Base-by-base conservation (phyloP, 805 yeast genomes). In the Ogataea parapolymorpha region DNA sequence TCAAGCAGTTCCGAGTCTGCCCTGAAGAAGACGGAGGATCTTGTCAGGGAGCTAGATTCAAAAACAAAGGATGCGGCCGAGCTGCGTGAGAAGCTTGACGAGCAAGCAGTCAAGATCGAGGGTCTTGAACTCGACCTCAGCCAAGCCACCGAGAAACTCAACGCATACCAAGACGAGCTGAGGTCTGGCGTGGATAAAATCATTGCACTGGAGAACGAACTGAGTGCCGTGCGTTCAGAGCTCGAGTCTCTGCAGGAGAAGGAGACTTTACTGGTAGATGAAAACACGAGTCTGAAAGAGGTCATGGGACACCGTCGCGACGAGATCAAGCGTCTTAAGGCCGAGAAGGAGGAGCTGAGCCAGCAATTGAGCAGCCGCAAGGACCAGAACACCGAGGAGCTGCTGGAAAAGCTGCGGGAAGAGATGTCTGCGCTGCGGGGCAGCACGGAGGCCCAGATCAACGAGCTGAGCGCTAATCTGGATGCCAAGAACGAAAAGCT, bases 41-140 rank as follows among this genome's bases (percentile, higher is more conserved):
- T 52, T 46, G 49, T 45, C 13, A 51, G 24, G 31, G 51, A 56
- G 24, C 31, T 48, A 18, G 48, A 49, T 7, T 42, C 40, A 24
- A 46, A 44, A 29, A 32, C 16, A 7, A 22, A 29, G 10, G 44
- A 36, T 18, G 29, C 23, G 18, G 11, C 35, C 22, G 20, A 47
- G 34, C 40, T 48, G 18, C 27, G 53, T 37, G 45, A 50, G 16
- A 13, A 25, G 2, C 8, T 37, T 26, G 26, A 17, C 23, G 48
- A 43, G 26, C 38, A 32, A 13, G 22, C 48, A 24, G 29, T 41
- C 14, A 41, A 45, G 20, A 32, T 51, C 6, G 48, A 42, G 22
- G 14, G 43, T 16, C 39, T 47, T 37, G 52, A 44, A 20, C 39
- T 42, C 4, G 46, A 41, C 22, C 32, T 48, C 31, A 24, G 30